Conservation (phyloP, 139 green algal genomes). For the Axilococcus clingmanii region DNA sequence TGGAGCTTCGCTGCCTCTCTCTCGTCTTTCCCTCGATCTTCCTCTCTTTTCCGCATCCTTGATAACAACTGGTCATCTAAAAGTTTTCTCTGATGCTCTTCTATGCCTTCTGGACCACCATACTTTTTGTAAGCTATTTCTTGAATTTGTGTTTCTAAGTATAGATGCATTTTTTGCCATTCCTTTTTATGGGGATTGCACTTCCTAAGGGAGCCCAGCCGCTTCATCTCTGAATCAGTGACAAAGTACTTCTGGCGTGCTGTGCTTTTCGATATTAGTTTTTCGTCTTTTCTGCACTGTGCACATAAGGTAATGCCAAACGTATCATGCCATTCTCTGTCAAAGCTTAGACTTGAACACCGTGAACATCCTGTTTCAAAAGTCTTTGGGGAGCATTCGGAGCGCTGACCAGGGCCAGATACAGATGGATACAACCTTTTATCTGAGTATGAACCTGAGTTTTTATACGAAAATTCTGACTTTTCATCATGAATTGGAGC, state of each 20-base stretch:
- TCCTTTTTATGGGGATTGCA: constrained; percentile 53
- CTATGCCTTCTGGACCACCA: constrained; percentile 25
- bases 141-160: constrained; percentile 45
- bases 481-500: too few relatives aligned
- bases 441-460: too few relatives aligned
- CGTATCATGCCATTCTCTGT: constrained; percentile 24
- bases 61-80: too few relatives aligned
- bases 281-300: constrained; percentile 33
- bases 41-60: too few relatives aligned
- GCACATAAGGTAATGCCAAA: constrained; percentile 43
- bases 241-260: constrained; percentile 43
- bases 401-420: too few relatives aligned
- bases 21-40: too few relatives aligned
- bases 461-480: too few relatives aligned
- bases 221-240: constrained; percentile 43
- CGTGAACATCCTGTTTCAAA: constrained; percentile 29
- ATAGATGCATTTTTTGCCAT: constrained; percentile 56
- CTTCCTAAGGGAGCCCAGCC: constrained; percentile 41
- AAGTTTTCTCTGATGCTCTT: too few relatives aligned
- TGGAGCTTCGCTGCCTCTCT: too few relatives aligned
- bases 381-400: too few relatives aligned
- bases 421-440: too few relatives aligned
- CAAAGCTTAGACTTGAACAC: constrained; percentile 36
- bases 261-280: constrained; percentile 43
- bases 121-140: constrained; percentile 24